A percentile compares a stretch with the other conserved stretches of the same genome.
phyloP scores from a whole-genome alignment of 169 alveolate species.

The Condylostoma magnum region DNA sequence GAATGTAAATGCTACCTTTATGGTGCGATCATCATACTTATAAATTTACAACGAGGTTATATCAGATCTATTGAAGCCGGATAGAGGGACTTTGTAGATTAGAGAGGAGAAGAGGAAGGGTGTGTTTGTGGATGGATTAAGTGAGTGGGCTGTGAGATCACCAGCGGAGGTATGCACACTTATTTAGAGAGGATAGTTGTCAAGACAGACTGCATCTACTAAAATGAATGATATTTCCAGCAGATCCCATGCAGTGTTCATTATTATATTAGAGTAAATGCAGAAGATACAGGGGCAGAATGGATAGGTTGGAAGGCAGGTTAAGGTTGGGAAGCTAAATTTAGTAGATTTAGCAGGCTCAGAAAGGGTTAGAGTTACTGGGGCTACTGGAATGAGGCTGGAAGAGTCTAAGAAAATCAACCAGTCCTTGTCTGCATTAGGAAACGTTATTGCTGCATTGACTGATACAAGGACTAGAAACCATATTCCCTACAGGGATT shows the following conservation, averaged over 20 bases:
- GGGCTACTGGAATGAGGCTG: conserved; percentile 87
- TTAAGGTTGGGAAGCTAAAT: conserved; percentile 82
- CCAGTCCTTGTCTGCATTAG: conserved; percentile 83
- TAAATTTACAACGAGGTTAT: conserved; percentile 84
- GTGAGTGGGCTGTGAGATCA: conserved; percentile 87
- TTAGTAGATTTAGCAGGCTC: conserved; percentile 88
- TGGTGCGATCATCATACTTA: conserved; percentile 84
- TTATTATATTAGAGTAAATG: conserved; percentile 78
- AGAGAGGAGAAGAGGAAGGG: conserved; percentile 85
- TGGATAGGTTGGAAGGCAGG: conserved; percentile 65
- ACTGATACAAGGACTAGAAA: conserved; percentile 59
- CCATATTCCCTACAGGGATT: conserved; percentile 65
- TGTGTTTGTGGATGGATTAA: conserved; percentile 79
- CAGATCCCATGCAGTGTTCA: conserved; percentile 86
- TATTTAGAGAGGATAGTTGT: conserved; percentile 72
- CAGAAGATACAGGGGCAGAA: conserved; percentile 27
- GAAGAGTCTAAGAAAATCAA: conserved; percentile 90
- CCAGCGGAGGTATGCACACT: conserved; percentile 82
- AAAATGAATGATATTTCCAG: conserved; percentile 83
- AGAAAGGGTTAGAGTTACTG: conserved; percentile 80
- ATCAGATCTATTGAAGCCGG: conserved; percentile 79
- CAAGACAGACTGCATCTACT: conserved; percentile 81
- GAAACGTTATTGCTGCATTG: conserved; percentile 83
- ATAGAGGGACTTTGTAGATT: conserved; percentile 62
- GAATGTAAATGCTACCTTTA: conserved; percentile 61